phyloP scores from a whole-genome alignment of 768 basidiomycete genomes.

The Kwoniella shandongensis region DNA sequence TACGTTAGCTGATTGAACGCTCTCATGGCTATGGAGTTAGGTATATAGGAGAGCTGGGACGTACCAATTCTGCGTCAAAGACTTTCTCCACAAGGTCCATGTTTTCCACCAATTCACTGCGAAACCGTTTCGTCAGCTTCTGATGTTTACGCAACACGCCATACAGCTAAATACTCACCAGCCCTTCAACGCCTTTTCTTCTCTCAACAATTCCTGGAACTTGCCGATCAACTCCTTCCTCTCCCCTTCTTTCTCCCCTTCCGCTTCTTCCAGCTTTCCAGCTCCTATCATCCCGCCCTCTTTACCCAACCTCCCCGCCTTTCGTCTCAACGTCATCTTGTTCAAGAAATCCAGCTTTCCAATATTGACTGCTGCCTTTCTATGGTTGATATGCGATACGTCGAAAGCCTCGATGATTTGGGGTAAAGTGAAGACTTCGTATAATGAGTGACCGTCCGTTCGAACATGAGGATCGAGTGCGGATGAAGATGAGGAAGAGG shows the following conservation, averaged over 20 bases:
- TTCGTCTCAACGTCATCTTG: conserved; percentile 73
- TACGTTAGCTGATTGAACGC: background rate
- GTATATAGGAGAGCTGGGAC: conserved; percentile 4
- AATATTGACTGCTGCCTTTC: conserved; percentile 76
- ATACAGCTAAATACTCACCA: conserved; percentile 21
- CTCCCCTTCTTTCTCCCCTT: conserved; percentile 11
- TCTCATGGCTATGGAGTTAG: too few relatives aligned
- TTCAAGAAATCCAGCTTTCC: conserved; percentile 83
- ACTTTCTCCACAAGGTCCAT: conserved; percentile 64
- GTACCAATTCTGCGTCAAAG: conserved; percentile 57
- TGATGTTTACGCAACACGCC: too few relatives aligned
- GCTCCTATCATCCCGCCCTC: conserved; percentile 28
- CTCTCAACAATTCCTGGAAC: conserved; percentile 49
- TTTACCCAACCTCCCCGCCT: conserved; percentile 60
- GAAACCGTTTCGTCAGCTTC: background rate
- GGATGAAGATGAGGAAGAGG: conserved; percentile 21
- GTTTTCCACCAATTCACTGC: conserved; percentile 36
- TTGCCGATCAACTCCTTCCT: conserved; percentile 62
- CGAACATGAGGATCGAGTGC: conserved; percentile 28
- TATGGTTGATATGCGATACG: conserved; percentile 71
- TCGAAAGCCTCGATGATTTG: conserved; percentile 80
- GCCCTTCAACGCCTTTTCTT: conserved; percentile 38
- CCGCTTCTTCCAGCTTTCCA: conserved; percentile 15
- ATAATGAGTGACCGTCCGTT: conserved; percentile 38
- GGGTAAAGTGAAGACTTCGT: conserved; percentile 55